Conservation (phyloP, 768 basidiomycete species). For the Tylopilus felleus region DNA sequence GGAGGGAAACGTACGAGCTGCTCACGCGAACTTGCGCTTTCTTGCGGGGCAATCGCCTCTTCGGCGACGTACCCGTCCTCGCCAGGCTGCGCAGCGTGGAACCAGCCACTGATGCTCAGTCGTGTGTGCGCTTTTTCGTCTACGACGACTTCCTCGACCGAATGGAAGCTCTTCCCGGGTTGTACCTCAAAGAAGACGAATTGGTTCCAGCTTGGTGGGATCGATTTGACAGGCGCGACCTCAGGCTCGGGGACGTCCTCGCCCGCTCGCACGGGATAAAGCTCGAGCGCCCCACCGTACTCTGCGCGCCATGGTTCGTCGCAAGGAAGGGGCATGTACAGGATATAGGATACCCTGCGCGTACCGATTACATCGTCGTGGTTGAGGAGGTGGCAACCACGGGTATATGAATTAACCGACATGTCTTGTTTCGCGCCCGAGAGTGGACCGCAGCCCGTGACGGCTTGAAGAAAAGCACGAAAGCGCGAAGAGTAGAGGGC, state of each 20-base stretch:
- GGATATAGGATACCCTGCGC: constrained; percentile 91
- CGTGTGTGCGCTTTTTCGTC: constrained; percentile 67
- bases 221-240: constrained; percentile 56
- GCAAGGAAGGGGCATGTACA: constrained; percentile 86
- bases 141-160: constrained; percentile 94
- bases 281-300: constrained; percentile 92
- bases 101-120: constrained; percentile 94
- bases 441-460: constrained; percentile 91
- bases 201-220: constrained; percentile 86
- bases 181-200: constrained; percentile 90
- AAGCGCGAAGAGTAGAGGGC: constrained; percentile 86
- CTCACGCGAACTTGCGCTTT: constrained; percentile 88
- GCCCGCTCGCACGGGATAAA: constrained; percentile 72
- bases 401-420: constrained; percentile 88
- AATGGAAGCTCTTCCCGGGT: constrained; percentile 93
- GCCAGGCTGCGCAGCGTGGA: constrained; percentile 87
- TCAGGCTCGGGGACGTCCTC: constrained; percentile 67
- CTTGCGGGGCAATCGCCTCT: constrained; percentile 40
- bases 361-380: constrained; percentile 98
- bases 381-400: constrained; percentile 91
- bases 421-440: constrained; percentile 93
- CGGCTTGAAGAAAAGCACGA: constrained; percentile 74
- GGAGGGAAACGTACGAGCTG: constrained; percentile 71
- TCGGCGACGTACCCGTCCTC: constrained; percentile 81
- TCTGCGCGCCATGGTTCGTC: constrained; percentile 77